These are phyloP conservation scores for Lyophyllum atratum DNA, from an alignment of 768 basidiomycete genomes.

Conservation along the genomic window DNA sequence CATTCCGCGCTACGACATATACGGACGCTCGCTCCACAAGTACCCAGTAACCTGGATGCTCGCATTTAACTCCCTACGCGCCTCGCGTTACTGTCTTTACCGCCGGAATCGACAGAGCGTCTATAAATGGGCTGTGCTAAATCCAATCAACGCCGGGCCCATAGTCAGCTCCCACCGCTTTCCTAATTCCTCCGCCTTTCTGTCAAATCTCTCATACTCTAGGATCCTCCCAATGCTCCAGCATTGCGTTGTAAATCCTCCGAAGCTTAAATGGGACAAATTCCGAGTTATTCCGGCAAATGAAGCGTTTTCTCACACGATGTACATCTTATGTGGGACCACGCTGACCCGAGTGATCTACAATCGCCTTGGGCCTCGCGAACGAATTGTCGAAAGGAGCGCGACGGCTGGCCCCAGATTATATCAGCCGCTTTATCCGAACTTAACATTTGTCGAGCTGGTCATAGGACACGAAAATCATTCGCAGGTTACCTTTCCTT, in stretches of 20 bases:
- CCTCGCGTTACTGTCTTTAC: not conserved
- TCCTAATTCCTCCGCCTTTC: no score
- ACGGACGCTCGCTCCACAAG: not conserved
- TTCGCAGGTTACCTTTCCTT: not conserved
- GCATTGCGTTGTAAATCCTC: not conserved
- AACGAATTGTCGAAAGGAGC: not conserved
- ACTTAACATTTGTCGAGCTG: not conserved
- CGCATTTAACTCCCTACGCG: not conserved
- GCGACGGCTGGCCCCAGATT: not conserved
- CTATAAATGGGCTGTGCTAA: not conserved
- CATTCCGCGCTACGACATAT: not conserved
- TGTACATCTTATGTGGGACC: not conserved
- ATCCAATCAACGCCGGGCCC: no score
- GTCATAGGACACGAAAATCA: not conserved
- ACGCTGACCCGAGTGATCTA: not conserved
- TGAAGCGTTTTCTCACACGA: not conserved
- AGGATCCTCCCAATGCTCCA: no score
- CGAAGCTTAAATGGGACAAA: not conserved
- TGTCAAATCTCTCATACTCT: not conserved
- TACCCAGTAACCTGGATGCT: not conserved
- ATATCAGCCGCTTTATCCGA: not conserved
- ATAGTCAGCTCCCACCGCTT: no score
- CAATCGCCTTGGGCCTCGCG: not conserved
- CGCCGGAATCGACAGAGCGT: no score
- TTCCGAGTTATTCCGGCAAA: not conserved